Percentiles rank a stretch among this genome's conserved stretches.
Evolutionary conservation across 768 basidiomycete species (phyloP).

Genomic region (Mycena alexandri): DNA sequence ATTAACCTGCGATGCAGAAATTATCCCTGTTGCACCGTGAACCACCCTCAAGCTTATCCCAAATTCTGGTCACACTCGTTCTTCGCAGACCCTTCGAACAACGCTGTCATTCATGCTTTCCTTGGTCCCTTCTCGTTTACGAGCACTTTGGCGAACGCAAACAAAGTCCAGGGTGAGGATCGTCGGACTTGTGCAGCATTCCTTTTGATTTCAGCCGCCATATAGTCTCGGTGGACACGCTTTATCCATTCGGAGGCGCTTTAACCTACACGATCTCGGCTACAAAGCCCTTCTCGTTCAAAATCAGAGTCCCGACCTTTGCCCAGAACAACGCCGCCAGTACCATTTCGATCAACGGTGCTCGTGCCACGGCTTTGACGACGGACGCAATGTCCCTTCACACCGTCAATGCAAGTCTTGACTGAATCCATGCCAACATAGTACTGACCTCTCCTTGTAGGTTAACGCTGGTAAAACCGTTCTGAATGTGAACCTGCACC

Average conservation of each 20-base stretch:
- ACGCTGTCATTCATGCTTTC: conserved; percentile 52
- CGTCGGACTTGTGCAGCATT: not conserved
- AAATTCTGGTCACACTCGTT: conserved; percentile 60
- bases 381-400: conserved; percentile 50
- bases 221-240: conserved; percentile 51
- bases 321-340: conserved; percentile 49
- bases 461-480: conserved; percentile 46
- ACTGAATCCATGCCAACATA: not conserved
- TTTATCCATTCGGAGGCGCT: conserved; percentile 56
- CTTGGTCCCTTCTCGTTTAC: conserved; percentile 55
- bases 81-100: conserved; percentile 46
- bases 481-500: conserved; percentile 47
- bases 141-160: conserved; percentile 48
- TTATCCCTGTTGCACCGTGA: conserved; percentile 60
- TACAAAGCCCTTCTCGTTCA: conserved; percentile 49
- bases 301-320: conserved; percentile 55
- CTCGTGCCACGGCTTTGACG: conserved; percentile 38
- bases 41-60: conserved; percentile 56
- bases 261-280: conserved; percentile 53
- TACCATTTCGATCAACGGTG: conserved; percentile 50
- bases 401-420: conserved; percentile 44
- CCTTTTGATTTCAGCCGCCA: not conserved
- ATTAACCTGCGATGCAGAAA: conserved; percentile 43
- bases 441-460: conserved; percentile 6
- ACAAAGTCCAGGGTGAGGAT: conserved; percentile 49